Base-by-base conservation (phyloP, 495 filamentous ascomycete genomes). In the Aspergillus bertholletiae region DNA sequence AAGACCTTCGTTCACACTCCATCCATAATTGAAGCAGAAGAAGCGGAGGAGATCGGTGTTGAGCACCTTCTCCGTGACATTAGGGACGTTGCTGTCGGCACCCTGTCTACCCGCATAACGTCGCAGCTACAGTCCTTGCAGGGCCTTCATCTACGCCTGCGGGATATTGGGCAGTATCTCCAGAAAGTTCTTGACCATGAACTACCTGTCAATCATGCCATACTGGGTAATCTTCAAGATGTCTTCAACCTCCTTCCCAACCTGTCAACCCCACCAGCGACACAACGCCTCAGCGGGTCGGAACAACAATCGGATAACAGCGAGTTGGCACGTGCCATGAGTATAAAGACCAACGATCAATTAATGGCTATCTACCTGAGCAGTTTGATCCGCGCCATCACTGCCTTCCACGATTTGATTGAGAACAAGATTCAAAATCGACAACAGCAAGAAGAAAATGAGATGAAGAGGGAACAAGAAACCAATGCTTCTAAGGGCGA, bases 361-460 rank as follows among this genome's bases (percentile, higher is more conserved):
- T 80, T 98, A 55, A 96, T 98, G 85, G 84, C 92, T 35, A 97
- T 98, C 67, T 98, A 98, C 70, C 79, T 98, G 53, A 93, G 88
- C 72, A 94, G 88, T 73, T 75, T 98, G 76, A 97, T 98, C 74
- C 84, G 94, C 37, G 95, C 95, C 27, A 97, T 98, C 64, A 97
- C 94, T 7, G 95, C 94, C 13, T 98, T 97, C 85, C 94, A 98
- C 70, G 94, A 98, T 72, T 76, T 98, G 58, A 98, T 98, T 63
- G 94, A 98, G 80, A 98, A 98, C 76, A 98, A 98, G 86, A 96
- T 97, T 56, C 94, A 97, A 77, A 98, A 98, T 75, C 77, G 92
- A 62, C 93, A 96, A 74, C 89, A 93, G 68, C 90, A 95, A 72
- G 94, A 96, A 66, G 94, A 98, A 69, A 91, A 88, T 72, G 91